A percentile compares a stretch with the other conserved stretches of the same genome.
Evolutionary conservation across 2,329 filamentous ascomycete species (phyloP).

Genomic region (Claviceps quebecensis): DNA sequence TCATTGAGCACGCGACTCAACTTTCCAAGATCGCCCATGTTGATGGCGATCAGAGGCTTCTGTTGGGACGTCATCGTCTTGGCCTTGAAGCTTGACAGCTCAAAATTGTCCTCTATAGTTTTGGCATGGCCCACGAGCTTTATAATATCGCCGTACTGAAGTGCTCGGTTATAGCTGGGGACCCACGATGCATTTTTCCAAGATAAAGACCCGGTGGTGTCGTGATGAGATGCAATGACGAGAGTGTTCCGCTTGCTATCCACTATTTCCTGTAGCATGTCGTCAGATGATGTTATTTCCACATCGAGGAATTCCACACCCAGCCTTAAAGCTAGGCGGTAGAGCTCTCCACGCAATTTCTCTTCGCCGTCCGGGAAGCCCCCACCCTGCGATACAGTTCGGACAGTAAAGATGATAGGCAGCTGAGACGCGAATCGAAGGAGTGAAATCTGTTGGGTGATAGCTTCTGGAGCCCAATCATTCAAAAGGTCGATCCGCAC

Average conservation of each 20-base stretch:
- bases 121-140: slow-evolving; percentile 80
- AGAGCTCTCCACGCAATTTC: slow-evolving; percentile 60
- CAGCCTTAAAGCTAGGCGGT: slow-evolving; percentile 63
- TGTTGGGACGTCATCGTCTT: slow-evolving; percentile 60
- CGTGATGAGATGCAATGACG: slow-evolving; percentile 93
- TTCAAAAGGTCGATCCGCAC: slow-evolving; percentile 81
- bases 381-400: slow-evolving; percentile 76
- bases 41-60: slow-evolving; percentile 83
- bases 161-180: slow-evolving; percentile 72
- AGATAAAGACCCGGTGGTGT: slow-evolving; percentile 61
- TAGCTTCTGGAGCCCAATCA: slow-evolving; percentile 61
- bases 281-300: slow-evolving; percentile 72
- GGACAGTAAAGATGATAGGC: slow-evolving; percentile 84
- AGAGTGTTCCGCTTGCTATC: slow-evolving; percentile 56
- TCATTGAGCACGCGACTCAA: slow-evolving; percentile 79
- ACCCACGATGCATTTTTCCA: slow-evolving; percentile 95
- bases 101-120: slow-evolving; percentile 71
- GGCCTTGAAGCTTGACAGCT: slow-evolving; percentile 66
- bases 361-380: slow-evolving; percentile 67
- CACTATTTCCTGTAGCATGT: slow-evolving; percentile 56
- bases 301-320: slow-evolving; percentile 88
- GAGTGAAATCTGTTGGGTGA: slow-evolving; percentile 68
- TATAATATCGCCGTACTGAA: slow-evolving; percentile 84
- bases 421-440: slow-evolving; percentile 58
- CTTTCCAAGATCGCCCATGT: slow-evolving; percentile 83